Evolutionary conservation across 805 yeast genomes (phyloP), one percentile per base, ranked within the genome.

Genomic region (Hanseniaspora clermontiae): DNA sequence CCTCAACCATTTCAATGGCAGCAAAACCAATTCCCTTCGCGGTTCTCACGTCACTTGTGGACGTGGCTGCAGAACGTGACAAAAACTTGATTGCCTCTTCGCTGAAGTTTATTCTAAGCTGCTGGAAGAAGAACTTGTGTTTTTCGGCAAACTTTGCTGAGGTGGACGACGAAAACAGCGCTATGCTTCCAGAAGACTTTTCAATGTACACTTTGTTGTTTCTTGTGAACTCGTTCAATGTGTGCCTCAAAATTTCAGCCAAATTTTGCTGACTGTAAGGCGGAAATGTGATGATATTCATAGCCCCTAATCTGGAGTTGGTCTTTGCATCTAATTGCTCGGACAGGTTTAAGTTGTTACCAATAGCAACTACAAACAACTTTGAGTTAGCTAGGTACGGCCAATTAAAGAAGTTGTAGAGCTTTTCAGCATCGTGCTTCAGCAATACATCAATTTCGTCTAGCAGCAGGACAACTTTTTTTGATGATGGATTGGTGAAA

Each of bases 351-450:
- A 93, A 89, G 0, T 97, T 90, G 67, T 93, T 93, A 4, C 97
- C 97, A 34, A 93, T 89, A 0, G 97, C 97, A 43, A 93, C 75
- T 1, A 93, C 95, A 51, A 93, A 80, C 51, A 93, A 72, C 63
- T 83, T 83, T 5, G 97, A 89, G 61, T 81, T 74, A 12, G 78
- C 72, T 63, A 87, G 81, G 0, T 95, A 81, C 5, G 98, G 96
- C 99, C 99, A 93, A 69, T 93, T 93, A 75, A 93, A 89, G 65
- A 93, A 88, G 67, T 93, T 93, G 72, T 93, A 93, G 84, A 91
- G 83, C 38, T 91, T 90, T 47, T 81, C 80, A 66, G 88, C 96
- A 58, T 81, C 82, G 55, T 79, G 81, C 1, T 90, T 83, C 11
- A 89, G 90, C 52, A 93, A 75, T 65, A 93, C 97, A 69, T 93